Conservation (phyloP, 768 basidiomycete genomes). For the Suillus cothurnatus region DNA sequence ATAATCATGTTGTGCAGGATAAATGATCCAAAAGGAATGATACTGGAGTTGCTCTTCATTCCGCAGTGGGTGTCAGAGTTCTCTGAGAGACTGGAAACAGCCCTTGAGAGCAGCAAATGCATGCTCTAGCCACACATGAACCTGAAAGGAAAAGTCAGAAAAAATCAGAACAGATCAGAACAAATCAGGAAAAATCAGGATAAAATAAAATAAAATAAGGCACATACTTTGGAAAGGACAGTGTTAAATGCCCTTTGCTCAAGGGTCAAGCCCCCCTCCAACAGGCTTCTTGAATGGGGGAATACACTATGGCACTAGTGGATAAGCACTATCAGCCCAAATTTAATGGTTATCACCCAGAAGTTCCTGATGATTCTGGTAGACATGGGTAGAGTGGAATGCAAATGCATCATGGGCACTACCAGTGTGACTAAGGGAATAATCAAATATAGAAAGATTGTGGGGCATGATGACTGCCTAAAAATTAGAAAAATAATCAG, state of each 20-base stretch:
- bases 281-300: background rate
- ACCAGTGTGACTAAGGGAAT: background rate
- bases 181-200: background rate
- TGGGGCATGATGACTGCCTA: background rate
- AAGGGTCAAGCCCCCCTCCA: background rate
- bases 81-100: background rate
- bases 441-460: background rate
- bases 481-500: background rate
- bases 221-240: background rate
- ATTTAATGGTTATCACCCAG: background rate
- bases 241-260: background rate
- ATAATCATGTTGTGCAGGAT: slow-evolving; percentile 12
- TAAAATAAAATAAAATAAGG: too few species aligned
- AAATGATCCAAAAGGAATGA: slow-evolving; percentile 2
- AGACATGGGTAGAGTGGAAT: background rate
- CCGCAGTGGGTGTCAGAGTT: background rate
- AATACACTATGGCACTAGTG: background rate
- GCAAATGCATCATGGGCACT: background rate
- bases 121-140: background rate
- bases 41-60: background rate
- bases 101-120: background rate
- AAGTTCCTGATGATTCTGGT: background rate
- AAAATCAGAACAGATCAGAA: too few species aligned
- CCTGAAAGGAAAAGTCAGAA: background rate
- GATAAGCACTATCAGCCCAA: background rate